These are phyloP conservation scores for Penicillium sp. DNA, from an alignment of 2,329 filamentous ascomycete genomes.

Conservation along the genomic window DNA sequence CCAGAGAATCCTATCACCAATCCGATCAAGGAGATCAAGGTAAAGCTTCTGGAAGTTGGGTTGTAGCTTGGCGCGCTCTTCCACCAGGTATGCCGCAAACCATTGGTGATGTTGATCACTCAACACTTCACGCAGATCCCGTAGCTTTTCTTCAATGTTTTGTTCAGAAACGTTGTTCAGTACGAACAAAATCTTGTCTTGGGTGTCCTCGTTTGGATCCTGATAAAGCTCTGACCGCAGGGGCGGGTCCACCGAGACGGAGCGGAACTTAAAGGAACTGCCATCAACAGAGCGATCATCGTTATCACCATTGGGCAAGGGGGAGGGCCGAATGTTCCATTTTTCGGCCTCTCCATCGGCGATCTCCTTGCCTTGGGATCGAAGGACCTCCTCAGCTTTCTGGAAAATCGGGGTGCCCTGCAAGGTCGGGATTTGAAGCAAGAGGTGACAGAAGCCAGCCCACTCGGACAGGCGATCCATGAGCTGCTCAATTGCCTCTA, in stretches of 20 bases:
- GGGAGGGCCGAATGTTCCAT: conserved; percentile 36
- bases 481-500: conserved; percentile 91
- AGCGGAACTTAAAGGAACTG: conserved; percentile 69
- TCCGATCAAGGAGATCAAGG: conserved; percentile 80
- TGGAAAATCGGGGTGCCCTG: conserved; percentile 81
- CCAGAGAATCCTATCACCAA: conserved; percentile 78
- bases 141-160: conserved; percentile 81
- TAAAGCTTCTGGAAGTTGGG: conserved; percentile 96
- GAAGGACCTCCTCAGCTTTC: conserved; percentile 78
- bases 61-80: conserved; percentile 94
- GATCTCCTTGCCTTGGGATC: conserved; percentile 61
- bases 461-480: conserved; percentile 82
- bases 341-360: conserved; percentile 53
- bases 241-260: conserved; percentile 73
- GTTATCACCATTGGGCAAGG: conserved; percentile 68
- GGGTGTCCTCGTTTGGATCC: conserved; percentile 78
- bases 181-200: conserved; percentile 93
- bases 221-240: conserved; percentile 66
- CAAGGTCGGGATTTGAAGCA: conserved; percentile 78
- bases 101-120: conserved; percentile 85
- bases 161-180: conserved; percentile 94
- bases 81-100: conserved; percentile 94
- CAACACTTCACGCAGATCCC: conserved; percentile 75
- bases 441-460: conserved; percentile 88
- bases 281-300: conserved; percentile 65